These are phyloP conservation scores for Ocimum tenuiflorum DNA, from an alignment of 257 asterid species.

Conservation along the genomic window DNA sequence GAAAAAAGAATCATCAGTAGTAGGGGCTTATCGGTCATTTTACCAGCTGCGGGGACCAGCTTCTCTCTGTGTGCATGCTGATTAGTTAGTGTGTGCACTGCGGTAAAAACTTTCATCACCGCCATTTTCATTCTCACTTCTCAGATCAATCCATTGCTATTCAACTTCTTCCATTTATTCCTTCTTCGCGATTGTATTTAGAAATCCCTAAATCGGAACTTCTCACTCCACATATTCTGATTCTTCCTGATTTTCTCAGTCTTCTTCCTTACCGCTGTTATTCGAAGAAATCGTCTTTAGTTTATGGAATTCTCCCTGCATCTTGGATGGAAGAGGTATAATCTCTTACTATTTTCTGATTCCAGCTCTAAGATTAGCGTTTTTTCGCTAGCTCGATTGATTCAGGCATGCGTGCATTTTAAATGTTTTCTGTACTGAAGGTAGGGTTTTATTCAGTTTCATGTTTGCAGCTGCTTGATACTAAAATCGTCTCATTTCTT, in stretches of 20 bases:
- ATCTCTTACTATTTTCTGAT: background rate
- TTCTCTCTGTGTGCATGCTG: background rate
- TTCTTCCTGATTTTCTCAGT: background rate
- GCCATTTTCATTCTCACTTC: background rate
- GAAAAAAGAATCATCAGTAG: too few species aligned
- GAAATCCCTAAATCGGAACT: background rate
- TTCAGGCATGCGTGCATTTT: background rate
- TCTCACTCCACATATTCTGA: background rate
- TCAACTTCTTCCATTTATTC: background rate
- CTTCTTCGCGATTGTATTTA: background rate
- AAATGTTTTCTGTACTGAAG: background rate
- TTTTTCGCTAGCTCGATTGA: background rate
- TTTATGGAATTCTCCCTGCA: background rate
- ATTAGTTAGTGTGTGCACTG: background rate
- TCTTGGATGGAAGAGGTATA: background rate
- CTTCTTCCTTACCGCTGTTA: background rate
- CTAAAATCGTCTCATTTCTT: background rate
- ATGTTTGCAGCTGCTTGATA: background rate
- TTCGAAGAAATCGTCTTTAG: background rate
- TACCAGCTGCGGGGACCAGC: slow-evolving; percentile 17
- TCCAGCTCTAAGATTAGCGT: background rate
- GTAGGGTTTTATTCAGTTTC: slow-evolving; percentile 17
- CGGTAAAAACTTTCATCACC: background rate
- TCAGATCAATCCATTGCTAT: background rate
- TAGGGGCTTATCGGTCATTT: slow-evolving; percentile 17